Conservation (phyloP, 306 rosid species). For the Notholithocarpus densiflorus region DNA sequence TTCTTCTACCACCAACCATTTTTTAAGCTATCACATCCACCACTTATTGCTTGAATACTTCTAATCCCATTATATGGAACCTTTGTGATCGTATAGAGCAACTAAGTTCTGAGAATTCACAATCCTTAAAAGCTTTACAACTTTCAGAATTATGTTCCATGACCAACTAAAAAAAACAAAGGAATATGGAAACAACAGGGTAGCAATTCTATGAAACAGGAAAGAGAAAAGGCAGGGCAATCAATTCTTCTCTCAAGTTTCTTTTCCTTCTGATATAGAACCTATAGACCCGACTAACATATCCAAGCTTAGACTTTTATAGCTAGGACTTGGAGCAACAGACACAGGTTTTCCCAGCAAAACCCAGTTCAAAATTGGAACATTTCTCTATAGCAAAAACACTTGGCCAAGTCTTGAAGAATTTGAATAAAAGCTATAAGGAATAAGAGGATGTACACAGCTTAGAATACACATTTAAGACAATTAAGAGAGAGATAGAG, state of each 20-base stretch:
- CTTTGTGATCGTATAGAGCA: not conserved
- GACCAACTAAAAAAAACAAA: not conserved
- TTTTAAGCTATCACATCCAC: not conserved
- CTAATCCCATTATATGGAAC: not conserved
- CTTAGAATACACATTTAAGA: no score
- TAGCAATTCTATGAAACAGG: not conserved
- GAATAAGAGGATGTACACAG: no score
- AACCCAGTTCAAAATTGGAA: no score
- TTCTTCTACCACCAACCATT: slow-evolving; percentile 64
- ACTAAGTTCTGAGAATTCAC: not conserved
- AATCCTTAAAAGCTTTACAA: no score
- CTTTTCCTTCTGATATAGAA: no score
- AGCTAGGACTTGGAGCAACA: slow-evolving; percentile 13
- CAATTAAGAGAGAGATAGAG: no score
- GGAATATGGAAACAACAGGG: not conserved
- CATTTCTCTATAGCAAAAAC: no score
- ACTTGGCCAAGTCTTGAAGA: no score
- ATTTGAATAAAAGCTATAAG: no score
- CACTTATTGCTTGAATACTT: not conserved
- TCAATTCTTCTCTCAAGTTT: not conserved
- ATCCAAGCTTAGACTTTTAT: slow-evolving; percentile 35
- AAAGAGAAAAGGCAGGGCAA: not conserved
- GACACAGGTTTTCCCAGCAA: no score
- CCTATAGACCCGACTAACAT: not conserved
- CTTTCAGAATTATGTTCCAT: no score